Evolutionary conservation across 495 filamentous ascomycete genomes (phyloP), one percentile per base, ranked within the genome.

Genomic region (Aspergillus olivimuriae): DNA sequence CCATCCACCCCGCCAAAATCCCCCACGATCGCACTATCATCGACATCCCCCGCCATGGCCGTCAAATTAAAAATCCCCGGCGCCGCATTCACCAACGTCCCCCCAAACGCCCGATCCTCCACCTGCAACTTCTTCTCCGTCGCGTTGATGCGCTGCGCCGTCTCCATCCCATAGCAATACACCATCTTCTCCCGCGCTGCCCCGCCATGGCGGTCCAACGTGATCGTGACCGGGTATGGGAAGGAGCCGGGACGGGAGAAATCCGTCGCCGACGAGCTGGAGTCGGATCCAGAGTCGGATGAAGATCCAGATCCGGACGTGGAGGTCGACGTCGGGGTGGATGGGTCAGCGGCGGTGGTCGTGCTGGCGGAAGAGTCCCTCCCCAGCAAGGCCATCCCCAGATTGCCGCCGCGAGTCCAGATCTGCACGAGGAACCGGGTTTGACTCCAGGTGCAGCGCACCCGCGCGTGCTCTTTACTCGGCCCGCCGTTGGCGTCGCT

Each of bases 401-500:
- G 63, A 4, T 75, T 70, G 0, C 41, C 42, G 0, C 56, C 54
- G 17, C 55, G 55, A 4, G 91, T 98, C 89, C 89, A 98, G 41
- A 96, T 94, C 55, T 89, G 82, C 4, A 97, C 86, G 7, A 87
- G 78, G 63, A 94, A 88, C 8, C 91, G 80, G 2, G 89, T 94
- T 50, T 89, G 75, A 1, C 83, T 68, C 80, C 85, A 95, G 12
- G 86, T 92, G 46, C 91, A 86, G 15, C 85, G 65, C 12, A 77
- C 76, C 3, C 68, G 69, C n/a, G 88, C 84, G 26, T 81, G 69
- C 1, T 61, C 54, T 44, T 77, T 62, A 14, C 66, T 61, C 2
- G 77, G 69, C 1, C 89, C 90, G 16, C 87, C 87, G 43, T 81
- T 70, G 5, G 57, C 44, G 53, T 94, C 87, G 11, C 66, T 68